Evolutionary conservation across 805 yeast genomes (phyloP), one percentile per base, ranked within the genome.

Genomic region (Starmerella floris): DNA sequence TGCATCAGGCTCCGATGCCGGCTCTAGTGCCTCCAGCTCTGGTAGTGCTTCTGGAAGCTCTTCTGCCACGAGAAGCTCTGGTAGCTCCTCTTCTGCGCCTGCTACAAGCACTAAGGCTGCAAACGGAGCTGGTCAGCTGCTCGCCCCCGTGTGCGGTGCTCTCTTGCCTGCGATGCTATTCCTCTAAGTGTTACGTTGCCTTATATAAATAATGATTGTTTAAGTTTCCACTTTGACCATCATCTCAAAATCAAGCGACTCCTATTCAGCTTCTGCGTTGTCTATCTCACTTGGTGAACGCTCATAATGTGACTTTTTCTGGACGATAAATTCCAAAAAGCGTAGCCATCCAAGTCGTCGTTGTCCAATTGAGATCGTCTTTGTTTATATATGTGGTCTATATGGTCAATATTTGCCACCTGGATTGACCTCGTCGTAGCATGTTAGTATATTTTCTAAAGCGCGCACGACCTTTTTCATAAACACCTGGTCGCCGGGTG

Each of bases 401-500:
- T n/a, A n/a, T n/a, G n/a, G n/a, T n/a, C n/a, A n/a, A n/a, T n/a
- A n/a, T n/a, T n/a, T n/a, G n/a, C n/a, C n/a, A n/a, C n/a, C n/a
- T n/a, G n/a, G n/a, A n/a, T n/a, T n/a, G n/a, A 39, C 15, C 44
- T 51, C 49, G 23, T 46, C 49, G 23, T 42, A 39, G 41, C 53
- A 49, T 2, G 28, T n/a, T n/a, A 48, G 28, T 3, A 56, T 43
- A 34, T 48, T 50, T 22, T 56, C 61, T 22, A 58, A 41, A 1
- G 58, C 58, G 21, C 43, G 48, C 17, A 48, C 52, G 20, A 57
- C 58, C 15, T 54, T 46, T 42, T 58, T 56, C 51, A 53, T 49
- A 34, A 56, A 56, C 32, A 49, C 55, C 17, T 54, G 49, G 34
- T 58, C 61, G 11, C 53, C 55, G 1, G 60, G 54, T 2, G 58